Conservation (phyloP, 257 asterid genomes). For the Solanum chaucha region DNA sequence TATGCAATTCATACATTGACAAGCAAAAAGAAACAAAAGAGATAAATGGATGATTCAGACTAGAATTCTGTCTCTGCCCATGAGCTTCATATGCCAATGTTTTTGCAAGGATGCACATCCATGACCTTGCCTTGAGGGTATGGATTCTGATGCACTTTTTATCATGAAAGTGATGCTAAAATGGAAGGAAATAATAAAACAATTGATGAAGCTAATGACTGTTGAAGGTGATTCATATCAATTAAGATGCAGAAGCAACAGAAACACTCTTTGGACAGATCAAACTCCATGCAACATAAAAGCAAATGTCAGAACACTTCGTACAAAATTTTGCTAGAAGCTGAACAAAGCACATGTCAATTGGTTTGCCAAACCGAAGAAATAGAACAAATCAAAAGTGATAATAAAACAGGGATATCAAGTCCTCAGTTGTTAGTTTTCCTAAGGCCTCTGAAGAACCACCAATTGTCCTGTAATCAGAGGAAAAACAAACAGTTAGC, state of each 20-base stretch:
- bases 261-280: not conserved
- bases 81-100: no score
- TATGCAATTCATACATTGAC: no score
- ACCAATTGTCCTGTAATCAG: slow-evolving; percentile 19
- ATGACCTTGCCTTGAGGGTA: not conserved
- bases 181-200: not conserved
- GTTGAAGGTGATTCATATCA: not conserved
- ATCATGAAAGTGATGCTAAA: not conserved
- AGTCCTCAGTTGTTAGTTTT: not conserved
- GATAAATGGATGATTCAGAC: no score
- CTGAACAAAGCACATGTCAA: not conserved
- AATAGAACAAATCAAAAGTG: not conserved
- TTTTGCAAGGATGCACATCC: not conserved
- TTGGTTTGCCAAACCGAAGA: not conserved
- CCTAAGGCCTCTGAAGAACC: slow-evolving; percentile 25
- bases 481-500: not conserved
- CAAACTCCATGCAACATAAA: not conserved
- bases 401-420: not conserved
- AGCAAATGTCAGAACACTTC: not conserved
- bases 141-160: not conserved
- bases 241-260: not conserved
- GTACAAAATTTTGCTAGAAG: not conserved
- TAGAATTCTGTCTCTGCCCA: no score
- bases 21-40: no score
- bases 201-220: not conserved